A percentile compares a stretch with the other conserved stretches of the same genome.
These are phyloP conservation scores for Rubus idaeus DNA, from an alignment of 306 rosid genomes.

Conservation along the genomic window DNA sequence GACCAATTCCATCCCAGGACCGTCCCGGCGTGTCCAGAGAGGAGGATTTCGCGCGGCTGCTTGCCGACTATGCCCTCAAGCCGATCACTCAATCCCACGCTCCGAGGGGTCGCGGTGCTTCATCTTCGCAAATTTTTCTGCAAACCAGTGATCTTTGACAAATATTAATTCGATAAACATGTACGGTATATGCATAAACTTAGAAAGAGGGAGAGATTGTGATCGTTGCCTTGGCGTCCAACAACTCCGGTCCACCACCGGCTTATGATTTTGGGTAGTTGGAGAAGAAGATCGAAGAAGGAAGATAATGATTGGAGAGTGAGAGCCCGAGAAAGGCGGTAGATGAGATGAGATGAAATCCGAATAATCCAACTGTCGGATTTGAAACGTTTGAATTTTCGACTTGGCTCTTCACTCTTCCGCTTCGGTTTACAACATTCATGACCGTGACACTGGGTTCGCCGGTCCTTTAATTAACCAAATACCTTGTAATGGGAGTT, in stretches of 20 bases:
- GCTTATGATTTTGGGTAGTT: conserved; percentile 30
- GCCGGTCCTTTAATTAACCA: too few species aligned
- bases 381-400: neutral
- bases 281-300: neutral
- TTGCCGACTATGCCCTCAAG: conserved; percentile 71
- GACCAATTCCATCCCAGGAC: conserved; percentile 79
- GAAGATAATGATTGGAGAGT: neutral
- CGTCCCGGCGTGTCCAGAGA: conserved; percentile 68
- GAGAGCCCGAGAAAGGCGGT: neutral
- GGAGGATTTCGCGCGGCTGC: conserved; percentile 83
- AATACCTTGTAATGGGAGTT: too few species aligned
- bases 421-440: too few species aligned
- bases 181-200: too few species aligned
- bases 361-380: neutral
- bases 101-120: conserved; percentile 36
- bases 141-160: neutral
- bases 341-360: conserved; percentile 9
- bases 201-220: neutral
- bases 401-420: neutral
- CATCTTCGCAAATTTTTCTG: conserved; percentile 71
- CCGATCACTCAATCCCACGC: conserved; percentile 62
- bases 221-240: conserved; percentile 41
- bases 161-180: neutral
- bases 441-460: neutral
- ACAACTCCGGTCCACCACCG: conserved; percentile 72